Percentiles rank a stretch among this genome's conserved stretches.
Evolutionary conservation across 768 basidiomycete genomes (phyloP).

Genomic region (Tylopilus cervinicoccineus): DNA sequence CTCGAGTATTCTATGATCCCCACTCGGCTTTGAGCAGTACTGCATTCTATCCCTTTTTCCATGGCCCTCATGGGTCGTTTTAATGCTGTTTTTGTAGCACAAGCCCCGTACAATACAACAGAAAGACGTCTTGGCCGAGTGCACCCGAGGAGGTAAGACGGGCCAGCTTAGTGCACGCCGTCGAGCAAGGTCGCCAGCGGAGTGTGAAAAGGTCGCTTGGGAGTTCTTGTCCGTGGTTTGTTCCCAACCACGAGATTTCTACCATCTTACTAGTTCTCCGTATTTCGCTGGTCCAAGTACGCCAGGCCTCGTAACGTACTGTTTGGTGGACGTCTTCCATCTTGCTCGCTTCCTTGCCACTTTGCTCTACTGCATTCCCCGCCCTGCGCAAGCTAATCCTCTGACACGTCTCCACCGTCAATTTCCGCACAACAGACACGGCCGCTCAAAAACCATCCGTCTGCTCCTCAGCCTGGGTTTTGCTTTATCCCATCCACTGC

Average conservation of each 20-base stretch:
- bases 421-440: constrained; percentile 29
- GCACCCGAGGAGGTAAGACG: constrained; percentile 4
- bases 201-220: constrained; percentile 32
- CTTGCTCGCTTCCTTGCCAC: constrained; percentile 17
- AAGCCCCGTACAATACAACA: constrained; percentile 14
- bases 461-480: constrained; percentile 15
- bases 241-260: constrained; percentile 32
- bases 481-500: constrained; percentile 26
- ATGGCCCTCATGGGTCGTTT: constrained; percentile 6
- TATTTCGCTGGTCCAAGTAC: constrained; percentile 35
- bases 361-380: constrained; percentile 22
- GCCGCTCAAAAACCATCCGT: constrained; percentile 18
- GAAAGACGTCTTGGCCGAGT: neutral
- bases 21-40: constrained; percentile 18
- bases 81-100: constrained; percentile 18
- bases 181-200: constrained; percentile 20
- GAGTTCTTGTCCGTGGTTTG: constrained; percentile 21
- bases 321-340: constrained; percentile 28
- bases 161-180: no score
- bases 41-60: constrained; percentile 12
- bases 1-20: constrained; percentile 25
- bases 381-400: constrained; percentile 32
- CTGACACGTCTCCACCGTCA: constrained; percentile 19
- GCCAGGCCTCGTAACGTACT: constrained; percentile 33
- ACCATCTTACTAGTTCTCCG: constrained; percentile 36